Evolutionary conservation across 192 early-diverging fungal species (phyloP), one percentile per base, ranked within the genome.

Genomic region (Umbelopsis vinacea): DNA sequence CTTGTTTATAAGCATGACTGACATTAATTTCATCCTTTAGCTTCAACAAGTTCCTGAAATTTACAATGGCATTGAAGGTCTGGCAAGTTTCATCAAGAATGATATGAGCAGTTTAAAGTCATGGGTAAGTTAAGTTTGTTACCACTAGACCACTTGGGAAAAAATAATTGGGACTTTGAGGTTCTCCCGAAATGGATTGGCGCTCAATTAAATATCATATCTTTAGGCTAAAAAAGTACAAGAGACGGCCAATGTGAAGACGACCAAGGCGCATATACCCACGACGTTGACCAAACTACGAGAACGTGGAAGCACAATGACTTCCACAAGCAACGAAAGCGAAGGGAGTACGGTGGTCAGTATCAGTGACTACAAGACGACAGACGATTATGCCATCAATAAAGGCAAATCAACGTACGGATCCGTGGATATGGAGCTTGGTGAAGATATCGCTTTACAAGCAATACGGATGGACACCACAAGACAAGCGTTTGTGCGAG

Each of bases 321-420:
- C 57, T 29, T 63, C 57, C 3, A 37, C 19, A 3, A 63, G 29
- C 4, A 63, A 35, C 17, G 57, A 63, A 29, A 63, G 57, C 26
- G 57, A 63, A 63, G 57, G 57, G n/a, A 63, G 57, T 17, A 63
- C 57, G 11, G 15, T 63, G 3, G 57, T 63, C 6, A 63, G 33
- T 29, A 37, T 63, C 15, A 19, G 57, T 19, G 57, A 63, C 6
- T 63, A 37, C 33, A 29, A 19, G 19, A 37, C 57, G 3, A 37
- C 33, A 3, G 57, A 29, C 15, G 33, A 63, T 14, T 8, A 19
- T 29, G 3, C 12, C 11, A 26, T 38, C 23, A n/a, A 37, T 19
- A 8, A 63, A 63, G 26, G 57, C 33, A 63, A 29, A 29, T 4
- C 57, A 37, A 19, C 15, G 5, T 63, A 63, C 19, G 57, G 57